phyloP scores from a whole-genome alignment of 2,329 filamentous ascomycete genomes.

The Mariannaea elegans region DNA sequence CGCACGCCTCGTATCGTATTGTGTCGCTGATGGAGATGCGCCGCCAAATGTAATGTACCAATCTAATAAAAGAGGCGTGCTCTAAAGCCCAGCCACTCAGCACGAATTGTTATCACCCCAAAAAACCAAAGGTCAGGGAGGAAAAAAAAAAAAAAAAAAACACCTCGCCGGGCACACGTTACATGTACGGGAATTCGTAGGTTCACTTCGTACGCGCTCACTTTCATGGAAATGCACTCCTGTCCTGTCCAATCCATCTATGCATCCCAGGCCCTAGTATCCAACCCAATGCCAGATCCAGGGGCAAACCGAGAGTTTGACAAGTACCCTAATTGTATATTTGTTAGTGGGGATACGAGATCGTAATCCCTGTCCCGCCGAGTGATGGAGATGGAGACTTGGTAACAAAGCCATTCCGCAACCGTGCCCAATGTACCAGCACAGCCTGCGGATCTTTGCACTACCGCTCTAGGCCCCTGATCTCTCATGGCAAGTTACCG shows the following conservation, averaged over 20 bases:
- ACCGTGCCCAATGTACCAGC: conserved; percentile 36
- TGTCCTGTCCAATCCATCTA: conserved; percentile 12
- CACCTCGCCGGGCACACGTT: conserved; percentile 6
- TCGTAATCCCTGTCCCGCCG: conserved; percentile 26
- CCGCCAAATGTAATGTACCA: neutral
- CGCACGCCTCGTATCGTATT: conserved; percentile 3
- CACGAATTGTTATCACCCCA: neutral
- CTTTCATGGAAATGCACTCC: neutral
- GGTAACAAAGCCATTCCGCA: conserved; percentile 6
- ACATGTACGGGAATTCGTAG: neutral
- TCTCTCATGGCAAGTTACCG: conserved; percentile 32
- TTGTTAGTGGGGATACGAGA: conserved; percentile 44
- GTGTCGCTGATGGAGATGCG: neutral
- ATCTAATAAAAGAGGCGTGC: neutral
- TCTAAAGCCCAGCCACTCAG: neutral
- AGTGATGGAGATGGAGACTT: conserved; percentile 27
- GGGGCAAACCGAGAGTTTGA: conserved; percentile 11
- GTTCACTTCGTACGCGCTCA: neutral
- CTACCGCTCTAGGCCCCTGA: conserved; percentile 18
- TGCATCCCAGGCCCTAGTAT: too few relatives aligned
- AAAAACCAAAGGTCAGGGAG: neutral
- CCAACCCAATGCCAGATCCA: neutral
- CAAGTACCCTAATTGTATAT: conserved; percentile 30
- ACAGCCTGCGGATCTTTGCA: conserved; percentile 35
- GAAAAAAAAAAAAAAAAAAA: neutral